Evolutionary conservation across 2,329 filamentous ascomycete species (phyloP), one percentile per base, ranked within the genome.

Genomic region (Harringtonia lauricola): DNA sequence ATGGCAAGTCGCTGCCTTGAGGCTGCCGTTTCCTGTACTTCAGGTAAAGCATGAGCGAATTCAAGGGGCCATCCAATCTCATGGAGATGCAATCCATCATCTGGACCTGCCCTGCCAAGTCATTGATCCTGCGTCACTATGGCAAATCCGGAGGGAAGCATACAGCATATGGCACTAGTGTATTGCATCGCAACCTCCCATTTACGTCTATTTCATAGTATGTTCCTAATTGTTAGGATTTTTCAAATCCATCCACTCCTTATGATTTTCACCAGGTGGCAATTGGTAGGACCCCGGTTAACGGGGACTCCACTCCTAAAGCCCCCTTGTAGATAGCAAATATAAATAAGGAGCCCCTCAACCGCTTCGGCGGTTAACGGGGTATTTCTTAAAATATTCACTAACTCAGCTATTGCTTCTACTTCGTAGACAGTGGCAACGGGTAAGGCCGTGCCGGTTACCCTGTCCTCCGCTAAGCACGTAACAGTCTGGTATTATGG

Each of bases 81-180:
- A 55, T 44, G 59, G 54, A 33, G 60, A 61, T 51, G 60, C 56
- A 12, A 56, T 60, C 22, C 41, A 57, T 49, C 49, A 53, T 52
- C 49, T 62, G 8, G 36, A 52, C 36, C 47, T 61, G 45, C 59
- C 57, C 35, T 55, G 53, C 26, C 49, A 52, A 51, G 57, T 61
- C 14, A 49, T 61, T 51, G 47, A 56, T 39, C 56, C 58, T 43
- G 52, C 44, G 22, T 61, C 58, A 30, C 54, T 60, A 35, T 58
- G 57, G 54, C 59, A 62, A 36, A 58, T 61, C 21, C 56, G 55
- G 48, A 55, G 41, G 47, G 55, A 57, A 59, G 38, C 39, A 41
- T 41, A 41, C 30, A 41, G 39, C 29, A 41, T 38, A 39, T 42
- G 40, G 40, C 33, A 42, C 6, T 42, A 42, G 40, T 30, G 17